phyloP scores from a whole-genome alignment of 495 filamentous ascomycete species.

The Bombardia bombarda region DNA sequence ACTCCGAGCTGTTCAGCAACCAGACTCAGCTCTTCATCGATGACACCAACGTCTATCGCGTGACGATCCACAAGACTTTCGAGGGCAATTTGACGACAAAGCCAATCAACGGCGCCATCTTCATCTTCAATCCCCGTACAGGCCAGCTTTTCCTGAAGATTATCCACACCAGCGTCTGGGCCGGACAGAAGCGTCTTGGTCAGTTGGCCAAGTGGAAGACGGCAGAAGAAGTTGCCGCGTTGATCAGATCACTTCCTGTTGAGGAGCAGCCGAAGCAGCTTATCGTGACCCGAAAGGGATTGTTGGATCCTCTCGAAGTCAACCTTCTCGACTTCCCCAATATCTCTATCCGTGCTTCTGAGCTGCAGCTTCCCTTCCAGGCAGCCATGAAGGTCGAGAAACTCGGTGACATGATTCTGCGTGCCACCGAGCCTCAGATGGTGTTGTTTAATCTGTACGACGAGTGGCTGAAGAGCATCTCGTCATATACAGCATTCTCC shows the following conservation, averaged over 20 bases:
- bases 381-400: slow-evolving; percentile 99
- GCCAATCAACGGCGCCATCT: slow-evolving; percentile 99
- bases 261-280: slow-evolving; percentile 99
- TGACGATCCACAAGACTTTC: slow-evolving; percentile 99
- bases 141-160: slow-evolving; percentile 99
- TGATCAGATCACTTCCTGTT: slow-evolving; percentile 93
- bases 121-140: slow-evolving; percentile 98
- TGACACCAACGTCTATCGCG: slow-evolving; percentile 98
- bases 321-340: slow-evolving; percentile 98
- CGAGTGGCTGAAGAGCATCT: slow-evolving; percentile 98
- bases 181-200: slow-evolving; percentile 97
- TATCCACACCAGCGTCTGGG: slow-evolving; percentile 99
- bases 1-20: slow-evolving; percentile 98
- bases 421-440: slow-evolving; percentile 98
- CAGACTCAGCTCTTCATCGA: slow-evolving; percentile 99
- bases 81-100: slow-evolving; percentile 99
- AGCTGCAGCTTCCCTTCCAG: slow-evolving; percentile 97
- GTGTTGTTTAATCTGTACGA: slow-evolving; percentile 99
- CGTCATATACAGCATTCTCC: slow-evolving; percentile 97
- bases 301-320: slow-evolving; percentile 95
- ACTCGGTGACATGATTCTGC: slow-evolving; percentile 96
- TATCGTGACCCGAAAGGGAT: slow-evolving; percentile 95
- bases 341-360: slow-evolving; percentile 96
- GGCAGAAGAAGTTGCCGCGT: slow-evolving; percentile 96
- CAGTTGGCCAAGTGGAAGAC: slow-evolving; percentile 99